Conservation (phyloP, 345 rosid species). For the Lepidium aucheri region DNA sequence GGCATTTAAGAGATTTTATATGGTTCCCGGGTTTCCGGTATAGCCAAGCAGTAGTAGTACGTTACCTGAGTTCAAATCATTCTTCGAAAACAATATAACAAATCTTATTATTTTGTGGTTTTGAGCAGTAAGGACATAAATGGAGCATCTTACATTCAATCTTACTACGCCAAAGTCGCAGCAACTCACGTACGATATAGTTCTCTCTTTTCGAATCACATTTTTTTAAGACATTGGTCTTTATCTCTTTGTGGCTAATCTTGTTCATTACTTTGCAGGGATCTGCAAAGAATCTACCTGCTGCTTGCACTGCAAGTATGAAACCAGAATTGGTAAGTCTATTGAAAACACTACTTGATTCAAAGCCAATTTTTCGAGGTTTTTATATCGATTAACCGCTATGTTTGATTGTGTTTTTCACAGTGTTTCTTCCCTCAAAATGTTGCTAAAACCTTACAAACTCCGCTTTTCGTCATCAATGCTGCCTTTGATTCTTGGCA, state of each 20-base stretch:
- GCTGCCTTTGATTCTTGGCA: constrained; percentile 94
- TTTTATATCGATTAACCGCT: not conserved
- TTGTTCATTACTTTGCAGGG: constrained; percentile 38
- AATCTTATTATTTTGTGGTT: not conserved
- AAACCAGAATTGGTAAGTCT: constrained; percentile 53
- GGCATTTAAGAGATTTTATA: no score
- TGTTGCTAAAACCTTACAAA: constrained; percentile 44
- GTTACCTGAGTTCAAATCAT: no score
- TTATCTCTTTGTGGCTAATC: not conserved
- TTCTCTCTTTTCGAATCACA: not conserved
- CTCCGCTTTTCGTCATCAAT: constrained; percentile 79
- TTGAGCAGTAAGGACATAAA: constrained; percentile 63
- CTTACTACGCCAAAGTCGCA: constrained; percentile 58
- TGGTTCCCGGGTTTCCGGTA: no score
- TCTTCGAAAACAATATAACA: not conserved
- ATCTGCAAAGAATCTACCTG: constrained; percentile 68
- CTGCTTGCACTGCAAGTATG: constrained; percentile 65
- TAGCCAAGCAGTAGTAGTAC: no score
- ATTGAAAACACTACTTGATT: not conserved
- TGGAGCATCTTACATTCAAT: constrained; percentile 53
- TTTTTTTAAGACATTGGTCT: not conserved
- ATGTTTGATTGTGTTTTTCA: constrained; percentile 15
- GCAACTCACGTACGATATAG: constrained; percentile 50
- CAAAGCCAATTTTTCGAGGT: not conserved
- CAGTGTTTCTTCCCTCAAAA: constrained; percentile 99